Evolutionary conservation across 2,329 filamentous ascomycete species (phyloP).

Genomic region (Phaeomoniella chlamydospora): DNA sequence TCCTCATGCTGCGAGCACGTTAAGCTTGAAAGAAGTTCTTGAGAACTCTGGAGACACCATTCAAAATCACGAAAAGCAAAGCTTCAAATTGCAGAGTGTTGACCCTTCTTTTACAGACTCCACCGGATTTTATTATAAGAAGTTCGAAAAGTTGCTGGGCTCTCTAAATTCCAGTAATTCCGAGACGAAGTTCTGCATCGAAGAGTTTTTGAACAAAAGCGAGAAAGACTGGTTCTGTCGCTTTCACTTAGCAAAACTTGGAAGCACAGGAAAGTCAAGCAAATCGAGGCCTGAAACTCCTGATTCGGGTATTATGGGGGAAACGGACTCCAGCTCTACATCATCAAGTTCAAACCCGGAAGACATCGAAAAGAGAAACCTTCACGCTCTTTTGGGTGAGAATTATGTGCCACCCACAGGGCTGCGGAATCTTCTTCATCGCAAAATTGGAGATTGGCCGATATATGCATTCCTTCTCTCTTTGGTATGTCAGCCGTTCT

Average conservation of each 20-base stretch:
- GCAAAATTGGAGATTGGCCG: conserved; percentile 37
- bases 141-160: conserved; percentile 34
- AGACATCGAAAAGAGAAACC: conserved; percentile 13
- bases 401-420: conserved; percentile 33
- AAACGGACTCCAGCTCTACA: conserved; percentile 9
- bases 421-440: conserved; percentile 27
- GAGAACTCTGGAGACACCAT: conserved; percentile 30
- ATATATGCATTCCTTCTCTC: conserved; percentile 38
- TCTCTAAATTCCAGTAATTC: conserved; percentile 33
- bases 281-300: conserved; percentile 13
- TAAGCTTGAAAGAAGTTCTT: conserved; percentile 14
- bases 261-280: too few relatives aligned
- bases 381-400: conserved; percentile 31
- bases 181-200: conserved; percentile 36
- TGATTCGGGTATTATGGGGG: conserved; percentile 8
- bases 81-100: conserved; percentile 33
- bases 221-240: conserved; percentile 44
- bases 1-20: neutral
- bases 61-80: conserved; percentile 34
- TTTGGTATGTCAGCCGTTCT: conserved; percentile 11
- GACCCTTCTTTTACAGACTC: conserved; percentile 44
- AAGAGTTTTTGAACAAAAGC: conserved; percentile 38
- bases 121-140: conserved; percentile 36
- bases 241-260: conserved; percentile 36
- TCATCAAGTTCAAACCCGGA: conserved; percentile 4